Percentiles rank a stretch among this genome's conserved stretches.
phyloP scores from a whole-genome alignment of 257 asterid genomes.

The Avicennia marina region DNA sequence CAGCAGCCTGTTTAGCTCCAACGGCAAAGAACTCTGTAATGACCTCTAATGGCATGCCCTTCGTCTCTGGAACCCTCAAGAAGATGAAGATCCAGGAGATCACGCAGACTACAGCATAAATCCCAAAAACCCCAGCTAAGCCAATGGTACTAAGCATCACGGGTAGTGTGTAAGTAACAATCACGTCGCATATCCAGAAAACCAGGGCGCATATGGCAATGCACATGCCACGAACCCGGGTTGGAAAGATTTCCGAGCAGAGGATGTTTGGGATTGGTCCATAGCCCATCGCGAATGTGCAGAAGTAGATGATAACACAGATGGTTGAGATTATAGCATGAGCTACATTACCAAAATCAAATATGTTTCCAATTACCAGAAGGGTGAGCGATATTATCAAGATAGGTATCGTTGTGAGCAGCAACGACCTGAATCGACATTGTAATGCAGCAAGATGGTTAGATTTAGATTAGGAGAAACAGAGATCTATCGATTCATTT shows the following conservation, averaged over 20 bases:
- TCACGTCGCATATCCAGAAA: slow-evolving; percentile 88
- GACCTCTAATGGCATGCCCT: slow-evolving; percentile 89
- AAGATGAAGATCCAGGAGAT: slow-evolving; percentile 65
- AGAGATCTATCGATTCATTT: no score
- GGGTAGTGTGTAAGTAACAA: slow-evolving; percentile 74
- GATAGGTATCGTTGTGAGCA: slow-evolving; percentile 72
- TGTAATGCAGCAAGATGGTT: not conserved
- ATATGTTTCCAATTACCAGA: slow-evolving; percentile 63
- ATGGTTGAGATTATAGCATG: slow-evolving; percentile 71
- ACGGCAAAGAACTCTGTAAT: slow-evolving; percentile 81
- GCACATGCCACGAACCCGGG: slow-evolving; percentile 83
- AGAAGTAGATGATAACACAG: slow-evolving; percentile 79
- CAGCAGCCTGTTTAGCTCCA: slow-evolving; percentile 37
- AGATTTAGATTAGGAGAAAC: no score
- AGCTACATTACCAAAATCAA: slow-evolving; percentile 46
- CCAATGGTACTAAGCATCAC: slow-evolving; percentile 78
- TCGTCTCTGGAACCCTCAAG: slow-evolving; percentile 81
- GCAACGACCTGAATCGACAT: slow-evolving; percentile 52
- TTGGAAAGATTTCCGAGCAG: slow-evolving; percentile 83
- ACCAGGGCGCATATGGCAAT: slow-evolving; percentile 86
- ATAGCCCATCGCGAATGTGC: slow-evolving; percentile 91
- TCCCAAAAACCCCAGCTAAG: slow-evolving; percentile 70
- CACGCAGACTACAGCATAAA: slow-evolving; percentile 61
- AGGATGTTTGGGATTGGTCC: slow-evolving; percentile 93
- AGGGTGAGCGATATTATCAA: slow-evolving; percentile 49